Percentiles rank a stretch among this genome's conserved stretches.
These are phyloP conservation scores for Ceratobasidium sp. DNA, from an alignment of 1,284 basidiomycete genomes.

Conservation along the genomic window DNA sequence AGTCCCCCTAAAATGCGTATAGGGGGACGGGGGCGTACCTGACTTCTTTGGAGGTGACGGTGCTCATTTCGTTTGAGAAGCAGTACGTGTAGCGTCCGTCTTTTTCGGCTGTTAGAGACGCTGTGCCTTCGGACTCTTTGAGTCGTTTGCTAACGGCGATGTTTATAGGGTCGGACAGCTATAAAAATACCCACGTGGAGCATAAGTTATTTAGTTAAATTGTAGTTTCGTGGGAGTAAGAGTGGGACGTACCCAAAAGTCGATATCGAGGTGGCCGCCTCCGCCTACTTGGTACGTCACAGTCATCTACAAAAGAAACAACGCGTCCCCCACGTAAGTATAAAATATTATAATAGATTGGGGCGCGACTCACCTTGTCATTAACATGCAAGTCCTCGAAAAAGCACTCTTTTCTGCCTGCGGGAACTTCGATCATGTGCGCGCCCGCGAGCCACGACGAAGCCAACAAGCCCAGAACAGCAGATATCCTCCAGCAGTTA, in stretches of 20 bases:
- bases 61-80: conserved; percentile 98
- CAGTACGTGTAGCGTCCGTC: conserved; percentile 96
- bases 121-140: conserved; percentile 90
- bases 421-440: conserved; percentile 69
- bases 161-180: conserved; percentile 85
- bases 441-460: conserved; percentile 51
- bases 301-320: conserved; percentile 81
- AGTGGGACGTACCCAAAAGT: conserved; percentile 82
- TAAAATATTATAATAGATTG: background rate
- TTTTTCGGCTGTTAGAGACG: conserved; percentile 86
- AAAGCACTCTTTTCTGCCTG: conserved; percentile 94
- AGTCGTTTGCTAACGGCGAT: conserved; percentile 81
- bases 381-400: conserved; percentile 96
- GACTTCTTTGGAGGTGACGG: conserved; percentile 94
- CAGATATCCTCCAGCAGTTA: conserved; percentile 9
- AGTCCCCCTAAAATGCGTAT: conserved; percentile 16
- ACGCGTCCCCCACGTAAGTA: background rate
- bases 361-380: conserved; percentile 78
- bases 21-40: conserved; percentile 67
- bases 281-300: conserved; percentile 99
- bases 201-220: conserved; percentile 8
- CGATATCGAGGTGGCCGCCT: conserved; percentile 96
- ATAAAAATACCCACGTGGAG: conserved; percentile 41
- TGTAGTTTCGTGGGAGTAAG: background rate
- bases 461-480: conserved; percentile 22